Percentiles rank a stretch among this genome's conserved stretches.
These are phyloP conservation scores for Wickerhamiella allomyrinae DNA, from an alignment of 805 yeast genomes.

Conservation along the genomic window DNA sequence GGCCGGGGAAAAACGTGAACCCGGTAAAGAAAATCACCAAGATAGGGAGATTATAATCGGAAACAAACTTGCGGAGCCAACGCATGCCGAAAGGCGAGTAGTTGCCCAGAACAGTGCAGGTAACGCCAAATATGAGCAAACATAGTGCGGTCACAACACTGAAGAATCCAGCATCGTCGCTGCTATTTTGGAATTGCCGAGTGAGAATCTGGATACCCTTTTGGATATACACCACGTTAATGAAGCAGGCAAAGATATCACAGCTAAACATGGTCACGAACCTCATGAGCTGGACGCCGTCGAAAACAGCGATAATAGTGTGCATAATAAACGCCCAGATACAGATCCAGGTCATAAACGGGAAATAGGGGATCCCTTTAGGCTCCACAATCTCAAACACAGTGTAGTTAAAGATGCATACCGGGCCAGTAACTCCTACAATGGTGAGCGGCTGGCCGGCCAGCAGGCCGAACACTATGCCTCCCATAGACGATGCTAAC, in stretches of 20 bases:
- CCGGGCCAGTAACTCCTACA: constrained; percentile 96
- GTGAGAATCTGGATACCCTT: constrained; percentile 76
- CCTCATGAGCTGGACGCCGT: constrained; percentile 50
- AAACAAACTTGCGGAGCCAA: constrained; percentile 48
- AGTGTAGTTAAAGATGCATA: constrained; percentile 81
- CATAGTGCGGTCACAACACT: constrained; percentile 58
- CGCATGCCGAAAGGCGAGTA: constrained; percentile 48
- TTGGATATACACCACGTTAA: constrained; percentile 76
- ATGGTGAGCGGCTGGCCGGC: constrained; percentile 87
- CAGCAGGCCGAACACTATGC: constrained; percentile 71
- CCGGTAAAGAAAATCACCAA: constrained; percentile 84
- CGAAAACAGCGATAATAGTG: constrained; percentile 51
- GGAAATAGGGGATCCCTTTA: constrained; percentile 43
- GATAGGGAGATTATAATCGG: constrained; percentile 76
- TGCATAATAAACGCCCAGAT: constrained; percentile 84
- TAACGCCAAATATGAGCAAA: constrained; percentile 69
- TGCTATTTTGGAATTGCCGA: constrained; percentile 43
- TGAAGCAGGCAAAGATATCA: constrained; percentile 86
- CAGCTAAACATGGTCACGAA: constrained; percentile 73
- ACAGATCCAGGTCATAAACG: constrained; percentile 95
- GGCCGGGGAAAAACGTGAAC: constrained; percentile 82
- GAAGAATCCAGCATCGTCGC: constrained; percentile 43
- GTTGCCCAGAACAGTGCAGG: constrained; percentile 42
- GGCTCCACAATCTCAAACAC: constrained; percentile 59
- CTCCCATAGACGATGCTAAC: constrained; percentile 72